These are phyloP conservation scores for Phytophthora tentaculata DNA, from an alignment of 352 stramenopile genomes.

Conservation along the genomic window DNA sequence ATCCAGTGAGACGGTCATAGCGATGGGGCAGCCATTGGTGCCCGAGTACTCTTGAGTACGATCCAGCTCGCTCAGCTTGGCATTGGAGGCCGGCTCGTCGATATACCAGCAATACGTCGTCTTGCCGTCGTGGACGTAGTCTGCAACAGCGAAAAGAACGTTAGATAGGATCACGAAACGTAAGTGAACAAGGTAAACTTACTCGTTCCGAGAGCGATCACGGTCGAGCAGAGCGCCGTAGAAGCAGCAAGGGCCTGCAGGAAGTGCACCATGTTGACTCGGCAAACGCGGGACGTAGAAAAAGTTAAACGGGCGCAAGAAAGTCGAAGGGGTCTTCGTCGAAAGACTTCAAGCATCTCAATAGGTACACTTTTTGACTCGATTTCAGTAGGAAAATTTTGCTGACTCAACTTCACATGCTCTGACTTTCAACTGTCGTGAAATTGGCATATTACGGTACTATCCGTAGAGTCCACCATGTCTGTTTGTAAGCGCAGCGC, in stretches of 20 bases:
- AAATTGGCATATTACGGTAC: constrained; percentile 20
- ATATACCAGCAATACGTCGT: constrained; percentile 70
- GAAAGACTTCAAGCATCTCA: constrained; percentile 9
- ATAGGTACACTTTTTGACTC: constrained; percentile 28
- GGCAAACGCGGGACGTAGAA: not conserved
- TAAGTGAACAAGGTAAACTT: constrained; percentile 17
- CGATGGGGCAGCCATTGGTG: constrained; percentile 45
- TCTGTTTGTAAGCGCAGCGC: constrained; percentile 12
- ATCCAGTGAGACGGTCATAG: constrained; percentile 47
- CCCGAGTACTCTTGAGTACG: constrained; percentile 46
- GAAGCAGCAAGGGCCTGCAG: constrained; percentile 18
- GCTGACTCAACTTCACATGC: constrained; percentile 24
- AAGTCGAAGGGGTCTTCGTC: constrained; percentile 3
- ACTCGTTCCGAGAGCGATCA: constrained; percentile 52
- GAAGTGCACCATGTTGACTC: constrained; percentile 23
- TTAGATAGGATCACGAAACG: not conserved
- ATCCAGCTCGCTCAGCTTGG: constrained; percentile 53
- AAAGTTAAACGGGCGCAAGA: constrained; percentile 9
- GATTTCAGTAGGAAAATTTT: not conserved
- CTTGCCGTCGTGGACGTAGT: constrained; percentile 49
- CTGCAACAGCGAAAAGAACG: constrained; percentile 24
- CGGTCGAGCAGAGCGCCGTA: constrained; percentile 12
- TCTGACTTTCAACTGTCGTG: not conserved
- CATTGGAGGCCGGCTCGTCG: constrained; percentile 39
- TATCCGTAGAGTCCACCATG: constrained; percentile 21